Percentiles rank a stretch among this genome's conserved stretches.
phyloP scores from a whole-genome alignment of 2,329 filamentous ascomycete genomes.

The Metarhizium album region DNA sequence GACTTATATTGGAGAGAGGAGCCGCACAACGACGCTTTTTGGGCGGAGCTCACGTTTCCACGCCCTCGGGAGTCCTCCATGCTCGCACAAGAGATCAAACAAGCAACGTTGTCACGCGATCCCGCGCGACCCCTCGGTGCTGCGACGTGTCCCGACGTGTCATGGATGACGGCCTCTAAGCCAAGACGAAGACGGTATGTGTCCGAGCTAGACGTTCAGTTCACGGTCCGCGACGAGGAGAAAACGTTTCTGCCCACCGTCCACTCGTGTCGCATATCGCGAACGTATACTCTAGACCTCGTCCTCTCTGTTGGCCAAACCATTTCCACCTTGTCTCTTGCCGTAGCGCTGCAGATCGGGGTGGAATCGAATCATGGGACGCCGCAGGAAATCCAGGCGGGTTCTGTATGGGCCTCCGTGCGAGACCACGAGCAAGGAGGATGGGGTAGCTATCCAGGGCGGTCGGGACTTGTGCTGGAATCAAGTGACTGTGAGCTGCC shows the following conservation, averaged over 20 bases:
- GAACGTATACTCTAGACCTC: neutral
- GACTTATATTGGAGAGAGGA: neutral
- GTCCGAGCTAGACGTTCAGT: neutral
- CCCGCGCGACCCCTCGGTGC: neutral
- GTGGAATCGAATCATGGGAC: neutral
- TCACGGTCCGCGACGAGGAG: neutral
- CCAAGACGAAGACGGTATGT: neutral
- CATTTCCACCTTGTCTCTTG: neutral
- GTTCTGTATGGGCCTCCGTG: neutral
- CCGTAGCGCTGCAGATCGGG: neutral
- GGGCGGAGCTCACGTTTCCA: neutral
- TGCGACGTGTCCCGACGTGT: neutral
- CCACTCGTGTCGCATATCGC: slow-evolving; percentile 1
- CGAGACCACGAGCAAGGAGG: neutral
- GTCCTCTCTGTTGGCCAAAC: neutral
- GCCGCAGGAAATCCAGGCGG: neutral
- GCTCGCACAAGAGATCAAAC: neutral
- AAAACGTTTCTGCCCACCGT: neutral
- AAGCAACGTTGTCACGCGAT: neutral
- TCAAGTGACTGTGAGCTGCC: neutral
- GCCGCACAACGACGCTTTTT: neutral
- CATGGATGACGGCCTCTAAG: neutral
- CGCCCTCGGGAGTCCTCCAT: rapidly evolving
- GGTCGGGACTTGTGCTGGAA: neutral
- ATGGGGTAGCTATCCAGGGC: neutral